Evolutionary conservation across 116 monocot species (phyloP), one percentile per base, ranked within the genome.

Genomic region (Cymodocea nodosa): DNA sequence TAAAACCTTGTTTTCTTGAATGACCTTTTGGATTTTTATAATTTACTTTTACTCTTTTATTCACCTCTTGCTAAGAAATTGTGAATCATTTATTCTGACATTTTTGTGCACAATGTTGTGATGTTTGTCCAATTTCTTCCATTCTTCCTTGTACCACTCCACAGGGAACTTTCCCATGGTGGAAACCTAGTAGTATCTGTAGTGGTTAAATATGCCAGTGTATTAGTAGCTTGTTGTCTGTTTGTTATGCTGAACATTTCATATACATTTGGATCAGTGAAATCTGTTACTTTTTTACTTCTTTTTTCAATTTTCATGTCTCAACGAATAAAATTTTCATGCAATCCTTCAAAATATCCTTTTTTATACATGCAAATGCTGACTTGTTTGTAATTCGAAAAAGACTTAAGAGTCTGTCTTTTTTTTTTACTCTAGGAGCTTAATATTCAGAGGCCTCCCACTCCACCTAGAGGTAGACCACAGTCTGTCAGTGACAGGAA

Each of bases 381-480:
- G 6, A 19, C 20, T 25, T 15, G 20, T 30, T 30, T 30, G 30
- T 30, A 30, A 30, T 30, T 30, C 30, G 30, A 30, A 30, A 30
- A 30, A 30, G 30, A 52, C 15, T 52, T 13, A 17, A n/a, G 25
- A 8, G 4, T 54, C 39, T 63, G 51, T 20, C 63, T 24, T n/a
- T 63, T 5, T 2, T 69, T 51, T 15, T 60, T 52, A 6, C 10
- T 84, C 61, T 81, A 98, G 97, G 97, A 98, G 58, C 92, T 98
- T 13, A 98, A 98, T 65, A 86, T 81, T 51, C 91, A 98, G 73
- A 81, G 97, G 74, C 97, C 97, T 49, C 97, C 97, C 11, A 98
- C 97, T 63, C 97, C 97, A 62, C 91, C 97, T 24, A 73, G 97
- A 50, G 97, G 97, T 15, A 74, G 97, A 23, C 97, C 92, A 35